Percentiles rank a stretch among this genome's conserved stretches.
phyloP scores from a whole-genome alignment of 352 stramenopile genomes.

The Pythium folliculosum region DNA sequence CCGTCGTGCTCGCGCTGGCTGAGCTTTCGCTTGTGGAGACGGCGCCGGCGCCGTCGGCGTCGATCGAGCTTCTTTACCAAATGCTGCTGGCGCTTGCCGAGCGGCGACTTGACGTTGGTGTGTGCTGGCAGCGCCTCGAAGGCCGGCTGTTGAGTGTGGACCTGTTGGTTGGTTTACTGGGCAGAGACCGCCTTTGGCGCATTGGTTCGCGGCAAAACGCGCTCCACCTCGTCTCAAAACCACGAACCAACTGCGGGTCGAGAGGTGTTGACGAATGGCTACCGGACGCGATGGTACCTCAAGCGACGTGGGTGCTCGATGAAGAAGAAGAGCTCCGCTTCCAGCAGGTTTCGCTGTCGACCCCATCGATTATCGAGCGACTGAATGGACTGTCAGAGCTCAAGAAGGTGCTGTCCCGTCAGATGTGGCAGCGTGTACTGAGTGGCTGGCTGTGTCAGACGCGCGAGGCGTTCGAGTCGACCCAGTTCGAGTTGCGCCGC shows the following conservation, averaged over 20 bases:
- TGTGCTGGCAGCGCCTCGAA: constrained; percentile 73
- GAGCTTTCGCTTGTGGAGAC: constrained; percentile 21
- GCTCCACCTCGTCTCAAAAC: constrained; percentile 1
- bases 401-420: neutral
- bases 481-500: constrained; percentile 67
- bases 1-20: constrained; percentile 49
- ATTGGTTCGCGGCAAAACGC: neutral
- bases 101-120: constrained; percentile 15
- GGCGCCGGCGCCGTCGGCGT: neutral
- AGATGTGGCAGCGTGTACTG: constrained; percentile 41
- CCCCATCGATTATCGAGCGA: constrained; percentile 6
- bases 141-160: constrained; percentile 73
- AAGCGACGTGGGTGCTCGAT: constrained; percentile 44
- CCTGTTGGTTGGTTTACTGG: constrained; percentile 45
- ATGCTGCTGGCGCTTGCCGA: constrained; percentile 54
- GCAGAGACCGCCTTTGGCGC: constrained; percentile 31
- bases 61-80: constrained; percentile 42
- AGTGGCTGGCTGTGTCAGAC: constrained; percentile 46
- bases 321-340: constrained; percentile 22
- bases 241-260: neutral
- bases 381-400: neutral
- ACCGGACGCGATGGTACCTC: constrained; percentile 10
- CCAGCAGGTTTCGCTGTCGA: neutral
- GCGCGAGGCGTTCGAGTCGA: constrained; percentile 43
- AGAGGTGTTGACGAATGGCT: neutral